phyloP scores from a whole-genome alignment of 2,329 filamentous ascomycete genomes.

The Sordariomycetes sp. region DNA sequence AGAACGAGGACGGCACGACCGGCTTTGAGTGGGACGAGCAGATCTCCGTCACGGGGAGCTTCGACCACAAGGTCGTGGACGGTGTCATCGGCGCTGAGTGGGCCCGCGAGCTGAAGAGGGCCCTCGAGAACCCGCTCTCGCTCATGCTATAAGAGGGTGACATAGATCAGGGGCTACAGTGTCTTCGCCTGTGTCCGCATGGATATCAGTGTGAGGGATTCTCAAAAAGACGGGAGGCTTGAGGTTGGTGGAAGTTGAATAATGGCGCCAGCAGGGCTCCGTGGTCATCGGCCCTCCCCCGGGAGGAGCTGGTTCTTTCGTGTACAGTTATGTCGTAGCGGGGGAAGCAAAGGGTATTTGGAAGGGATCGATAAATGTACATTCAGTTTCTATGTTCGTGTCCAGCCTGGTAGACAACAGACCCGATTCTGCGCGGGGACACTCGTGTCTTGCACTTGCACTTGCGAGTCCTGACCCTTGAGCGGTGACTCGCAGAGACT shows the following conservation, averaged over 20 bases:
- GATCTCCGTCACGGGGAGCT: slow-evolving; percentile 88
- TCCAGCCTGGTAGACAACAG: not conserved
- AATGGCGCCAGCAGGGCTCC: not conserved
- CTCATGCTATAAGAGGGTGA: slow-evolving; percentile 63
- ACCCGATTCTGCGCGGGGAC: not conserved
- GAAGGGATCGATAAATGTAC: not conserved
- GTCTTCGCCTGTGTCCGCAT: not conserved
- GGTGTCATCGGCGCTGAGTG: slow-evolving; percentile 94
- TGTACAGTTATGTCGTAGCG: not conserved
- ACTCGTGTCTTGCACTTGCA: not conserved
- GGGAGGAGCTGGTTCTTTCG: not conserved
- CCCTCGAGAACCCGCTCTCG: slow-evolving; percentile 93
- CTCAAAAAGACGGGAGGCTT: not conserved
- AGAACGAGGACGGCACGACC: slow-evolving; percentile 70
- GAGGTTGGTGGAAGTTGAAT: not conserved
- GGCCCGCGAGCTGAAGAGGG: slow-evolving; percentile 95
- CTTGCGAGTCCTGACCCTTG: too few species aligned
- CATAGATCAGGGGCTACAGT: not conserved
- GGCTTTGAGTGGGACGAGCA: slow-evolving; percentile 89
- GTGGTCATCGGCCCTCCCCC: not conserved
- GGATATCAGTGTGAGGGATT: not conserved
- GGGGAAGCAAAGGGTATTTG: not conserved
- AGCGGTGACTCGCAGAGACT: too few species aligned
- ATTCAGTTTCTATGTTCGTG: not conserved
- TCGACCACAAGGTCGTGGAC: slow-evolving; percentile 98